Base-by-base conservation (phyloP, 1,139 yeast species). In the Geotrichum aggregatum region DNA sequence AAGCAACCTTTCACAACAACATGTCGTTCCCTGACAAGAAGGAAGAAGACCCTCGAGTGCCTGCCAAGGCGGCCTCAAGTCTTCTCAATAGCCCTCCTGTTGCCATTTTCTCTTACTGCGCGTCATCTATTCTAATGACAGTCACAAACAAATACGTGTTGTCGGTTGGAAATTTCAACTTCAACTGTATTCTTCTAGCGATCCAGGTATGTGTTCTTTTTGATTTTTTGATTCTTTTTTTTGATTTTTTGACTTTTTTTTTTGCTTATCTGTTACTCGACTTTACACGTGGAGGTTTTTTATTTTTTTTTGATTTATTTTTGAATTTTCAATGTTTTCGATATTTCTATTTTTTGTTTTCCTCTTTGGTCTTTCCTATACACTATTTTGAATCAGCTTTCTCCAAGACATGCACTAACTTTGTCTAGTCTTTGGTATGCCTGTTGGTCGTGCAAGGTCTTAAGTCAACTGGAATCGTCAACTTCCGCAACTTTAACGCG, bases 81-180 rank as follows among this genome's bases (percentile, higher is more conserved):
- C 24, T 56, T 40, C 44, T 82, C 63, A 88, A 88, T 76, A 83
- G 88, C 56, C 95, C 92, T 26, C 91, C 94, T 19, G 77, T 87
- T 61, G 89, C 97, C 53, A 87, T 91, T 63, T 71, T 83, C 58
- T 79, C 88, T 40, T 92, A 92, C 80, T 92, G 98, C 76, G 77
- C 79, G 55, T 86, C 98, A 28, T 92, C 98, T 22, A 91, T 92
- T 64, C 74, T 91, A 71, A 92, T 92, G 98, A 92, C 98, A n/a
- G 87, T 91, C 58, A 91, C 98, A 57, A 92, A 92, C 78, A 92
- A 92, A 74, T 89, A 82, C 68, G 98, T 92, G 57, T 83, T 92
- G 55, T 83, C 91, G 46, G 92, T 91, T 44, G 77, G 79, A 58
- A 72, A 77, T 52, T 92, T 92, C 77, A 92, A 91, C 76, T 80